Evolutionary conservation across 108 stramenopile species (phyloP).

Genomic region (Schizochytrium sp.): DNA sequence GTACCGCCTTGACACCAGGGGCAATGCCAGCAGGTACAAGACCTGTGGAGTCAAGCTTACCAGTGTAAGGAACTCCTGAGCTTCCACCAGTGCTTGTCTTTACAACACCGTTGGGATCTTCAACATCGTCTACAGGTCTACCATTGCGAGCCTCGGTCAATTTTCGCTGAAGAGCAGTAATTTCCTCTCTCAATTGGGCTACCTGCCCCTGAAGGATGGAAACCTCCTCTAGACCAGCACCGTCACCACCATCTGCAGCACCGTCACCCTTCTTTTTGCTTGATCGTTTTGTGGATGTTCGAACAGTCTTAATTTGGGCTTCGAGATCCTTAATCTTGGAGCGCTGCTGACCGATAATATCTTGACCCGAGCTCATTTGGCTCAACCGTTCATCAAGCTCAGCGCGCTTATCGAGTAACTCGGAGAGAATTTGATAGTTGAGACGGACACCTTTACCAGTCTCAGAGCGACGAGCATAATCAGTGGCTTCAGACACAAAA

Average conservation of each 20-base stretch:
- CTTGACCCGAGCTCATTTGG: constrained; percentile 26
- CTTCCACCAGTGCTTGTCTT: not conserved
- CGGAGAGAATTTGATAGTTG: constrained; percentile 55
- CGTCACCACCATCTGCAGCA: not conserved
- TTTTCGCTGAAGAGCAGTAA: constrained; percentile 19
- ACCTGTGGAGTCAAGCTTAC: constrained; percentile 48
- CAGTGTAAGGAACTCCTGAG: not conserved
- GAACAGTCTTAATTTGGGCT: not conserved
- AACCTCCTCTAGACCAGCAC: constrained; percentile 12
- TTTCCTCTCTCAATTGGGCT: constrained; percentile 13
- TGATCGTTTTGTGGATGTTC: not conserved
- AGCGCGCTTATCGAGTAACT: constrained; percentile 43
- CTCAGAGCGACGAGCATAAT: constrained; percentile 14
- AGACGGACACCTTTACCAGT: constrained; percentile 19
- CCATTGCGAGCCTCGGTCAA: constrained; percentile 10
- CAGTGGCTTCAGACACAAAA: constrained; percentile 48
- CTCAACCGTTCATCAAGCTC: constrained; percentile 37
- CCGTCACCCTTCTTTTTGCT: not conserved
- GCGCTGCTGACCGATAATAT: constrained; percentile 58
- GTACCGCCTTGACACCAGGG: not conserved
- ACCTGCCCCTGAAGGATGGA: constrained; percentile 39
- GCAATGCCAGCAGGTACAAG: not conserved
- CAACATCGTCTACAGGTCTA: constrained; percentile 14
- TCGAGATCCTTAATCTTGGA: constrained; percentile 56
- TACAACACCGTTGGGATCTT: not conserved